These are phyloP conservation scores for Arthrinium puccinioides DNA, from an alignment of 2,329 filamentous ascomycete species.

Conservation along the genomic window DNA sequence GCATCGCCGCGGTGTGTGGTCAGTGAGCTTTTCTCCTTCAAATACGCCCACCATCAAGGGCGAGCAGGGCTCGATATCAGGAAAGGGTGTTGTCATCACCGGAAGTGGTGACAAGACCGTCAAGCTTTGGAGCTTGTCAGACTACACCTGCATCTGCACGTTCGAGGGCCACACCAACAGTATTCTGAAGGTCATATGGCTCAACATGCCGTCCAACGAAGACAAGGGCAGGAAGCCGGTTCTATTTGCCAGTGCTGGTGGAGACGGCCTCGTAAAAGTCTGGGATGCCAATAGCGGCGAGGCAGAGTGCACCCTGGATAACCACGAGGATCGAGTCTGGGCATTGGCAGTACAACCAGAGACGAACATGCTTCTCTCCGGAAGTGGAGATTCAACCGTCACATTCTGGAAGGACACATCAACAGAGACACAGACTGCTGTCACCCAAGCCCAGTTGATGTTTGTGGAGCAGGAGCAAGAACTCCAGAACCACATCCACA, in stretches of 20 bases:
- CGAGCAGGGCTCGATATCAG: constrained; percentile 64
- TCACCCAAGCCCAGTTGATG: constrained; percentile 65
- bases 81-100: constrained; percentile 77
- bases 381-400: constrained; percentile 84
- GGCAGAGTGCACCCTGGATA: constrained; percentile 83
- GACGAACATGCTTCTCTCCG: constrained; percentile 73
- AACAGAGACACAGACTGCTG: constrained; percentile 65
- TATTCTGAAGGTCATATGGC: constrained; percentile 88
- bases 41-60: constrained; percentile 67
- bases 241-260: constrained; percentile 78
- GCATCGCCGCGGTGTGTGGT: constrained; percentile 94
- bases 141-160: constrained; percentile 87
- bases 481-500: constrained; percentile 84
- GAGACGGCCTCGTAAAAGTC: constrained; percentile 91
- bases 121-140: constrained; percentile 86
- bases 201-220: constrained; percentile 47
- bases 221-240: constrained; percentile 52
- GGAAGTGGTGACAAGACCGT: constrained; percentile 94
- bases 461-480: constrained; percentile 92
- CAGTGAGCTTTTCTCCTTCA: constrained; percentile 79
- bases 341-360: constrained; percentile 67
- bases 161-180: constrained; percentile 97
- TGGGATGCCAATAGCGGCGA: constrained; percentile 89
- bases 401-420: constrained; percentile 97
- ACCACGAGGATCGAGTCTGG: constrained; percentile 95